These are phyloP conservation scores for Zygosaccharomyces bailii DNA, from an alignment of 805 yeast genomes.

Conservation along the genomic window DNA sequence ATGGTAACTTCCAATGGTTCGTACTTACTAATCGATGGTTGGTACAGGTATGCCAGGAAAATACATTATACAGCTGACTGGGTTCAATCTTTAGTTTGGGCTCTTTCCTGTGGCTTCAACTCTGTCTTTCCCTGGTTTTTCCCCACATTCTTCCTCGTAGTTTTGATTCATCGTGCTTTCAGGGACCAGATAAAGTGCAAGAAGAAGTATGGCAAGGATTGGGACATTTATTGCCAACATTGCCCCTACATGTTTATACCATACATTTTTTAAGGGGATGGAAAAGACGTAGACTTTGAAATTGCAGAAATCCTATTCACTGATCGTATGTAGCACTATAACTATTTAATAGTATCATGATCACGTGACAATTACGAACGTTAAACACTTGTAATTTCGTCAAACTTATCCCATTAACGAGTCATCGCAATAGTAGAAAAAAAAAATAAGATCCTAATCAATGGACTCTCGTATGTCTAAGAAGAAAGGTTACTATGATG, in stretches of 20 bases:
- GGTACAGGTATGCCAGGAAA: conserved; percentile 92
- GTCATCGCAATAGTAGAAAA: conserved; percentile 1
- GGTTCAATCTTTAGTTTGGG: conserved; percentile 87
- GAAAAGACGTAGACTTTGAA: neutral
- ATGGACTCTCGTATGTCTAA: conserved; percentile 3
- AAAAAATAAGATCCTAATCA: neutral
- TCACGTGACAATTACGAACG: conserved; percentile 1
- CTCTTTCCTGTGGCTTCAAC: conserved; percentile 78
- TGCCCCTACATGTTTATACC: conserved; percentile 95
- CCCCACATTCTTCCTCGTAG: conserved; percentile 85
- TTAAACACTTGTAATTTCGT: neutral
- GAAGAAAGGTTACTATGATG: conserved; percentile 29
- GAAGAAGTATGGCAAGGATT: conserved; percentile 88
- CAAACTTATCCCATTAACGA: neutral
- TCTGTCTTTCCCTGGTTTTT: conserved; percentile 95
- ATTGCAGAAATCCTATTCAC: neutral
- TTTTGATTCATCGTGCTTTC: conserved; percentile 80
- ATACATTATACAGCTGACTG: conserved; percentile 94
- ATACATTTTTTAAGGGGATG: conserved; percentile 54
- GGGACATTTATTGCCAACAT: conserved; percentile 78
- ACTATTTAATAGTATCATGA: neutral
- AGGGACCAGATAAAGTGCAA: conserved; percentile 86
- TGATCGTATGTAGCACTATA: neutral
- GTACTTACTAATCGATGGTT: conserved; percentile 82
- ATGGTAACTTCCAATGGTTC: conserved; percentile 85